Evolutionary conservation across 1,139 yeast genomes (phyloP), one percentile per base, ranked within the genome.

Genomic region (Lodderomyces theae): DNA sequence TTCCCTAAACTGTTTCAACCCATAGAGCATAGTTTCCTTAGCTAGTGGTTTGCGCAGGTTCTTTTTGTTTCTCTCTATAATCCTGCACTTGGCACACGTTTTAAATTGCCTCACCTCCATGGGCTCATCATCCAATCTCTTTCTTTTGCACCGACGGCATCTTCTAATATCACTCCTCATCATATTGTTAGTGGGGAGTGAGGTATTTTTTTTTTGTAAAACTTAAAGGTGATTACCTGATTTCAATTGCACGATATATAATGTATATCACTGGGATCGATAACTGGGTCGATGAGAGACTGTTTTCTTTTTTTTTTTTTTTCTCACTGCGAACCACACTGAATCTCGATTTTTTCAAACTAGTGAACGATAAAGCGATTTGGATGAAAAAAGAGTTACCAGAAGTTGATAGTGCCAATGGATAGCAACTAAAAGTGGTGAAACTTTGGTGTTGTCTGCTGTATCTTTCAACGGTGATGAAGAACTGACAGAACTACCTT

Each of bases 101-200:
- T 76, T 76, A 56, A 75, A 77, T 51, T 75, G 80, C 49, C 74
- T 64, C 35, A 77, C 80, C 48, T 76, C 81, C 1, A 77, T 73
- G n/a, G 79, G 79, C 56, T 77, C 82, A 46, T 76, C 79, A 43
- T 72, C 77, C 51, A 75, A 69, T 63, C 82, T 69, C 69, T 73
- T 72, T 45, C 81, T 61, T 52, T 77, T 77, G 61, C 82, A 77
- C 51, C 82, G 74, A 57, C 82, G 80, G 52, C 82, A 77, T 52
- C 75, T 60, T 61, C 74, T 67, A 29, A 60, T 57, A 40, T 63
- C 68, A 12, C 38, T 24, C 29, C 36, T 42, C 44, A 42, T 42
- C 39, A 28, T 28, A 2, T 16, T 28, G 3, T 24, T 6, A 24
- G 6, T 24, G n/a, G n/a, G n/a, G n/a, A n/a, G n/a, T n/a, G n/a